Conservation (phyloP, 306 rosid species). For the Malus orientalis region DNA sequence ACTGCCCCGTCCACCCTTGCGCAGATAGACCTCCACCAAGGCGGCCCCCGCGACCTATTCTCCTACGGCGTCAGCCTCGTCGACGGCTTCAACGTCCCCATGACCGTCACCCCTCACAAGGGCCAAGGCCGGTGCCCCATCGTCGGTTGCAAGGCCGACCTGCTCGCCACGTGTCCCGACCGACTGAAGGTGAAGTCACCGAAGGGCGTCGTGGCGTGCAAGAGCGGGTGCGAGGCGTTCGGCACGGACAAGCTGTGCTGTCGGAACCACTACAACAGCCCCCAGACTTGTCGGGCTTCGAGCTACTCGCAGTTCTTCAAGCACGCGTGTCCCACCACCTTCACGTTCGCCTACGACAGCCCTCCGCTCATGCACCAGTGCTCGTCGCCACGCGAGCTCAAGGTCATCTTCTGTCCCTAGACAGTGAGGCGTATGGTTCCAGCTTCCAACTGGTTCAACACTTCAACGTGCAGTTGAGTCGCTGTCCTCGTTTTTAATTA, state of each 20-base stretch:
- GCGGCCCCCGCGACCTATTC: constrained; percentile 48
- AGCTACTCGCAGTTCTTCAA: constrained; percentile 54
- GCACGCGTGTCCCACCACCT: constrained; percentile 63
- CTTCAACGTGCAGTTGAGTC: background rate
- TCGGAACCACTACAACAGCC: constrained; percentile 56
- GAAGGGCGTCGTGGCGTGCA: constrained; percentile 59
- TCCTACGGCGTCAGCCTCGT: constrained; percentile 90
- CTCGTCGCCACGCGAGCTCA: constrained; percentile 82
- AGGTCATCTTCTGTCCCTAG: constrained; percentile 85
- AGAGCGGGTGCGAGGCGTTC: constrained; percentile 88
- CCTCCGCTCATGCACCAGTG: constrained; percentile 84
- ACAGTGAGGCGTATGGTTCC: background rate
- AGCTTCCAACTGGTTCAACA: background rate
- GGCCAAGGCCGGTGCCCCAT: constrained; percentile 82
- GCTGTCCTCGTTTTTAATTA: background rate
- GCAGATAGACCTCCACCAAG: constrained; percentile 65
- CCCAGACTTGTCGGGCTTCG: constrained; percentile 45
- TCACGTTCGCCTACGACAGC: constrained; percentile 62
- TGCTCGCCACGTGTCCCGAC: constrained; percentile 61
- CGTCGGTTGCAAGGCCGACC: constrained; percentile 56
- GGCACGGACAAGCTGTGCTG: constrained; percentile 64
- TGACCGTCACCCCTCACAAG: constrained; percentile 86
- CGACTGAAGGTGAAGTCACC: constrained; percentile 40
- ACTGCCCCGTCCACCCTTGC: constrained; percentile 54
- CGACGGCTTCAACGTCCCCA: constrained; percentile 72